Conservation (phyloP, 1,139 yeast genomes). For the Sugiyamaella neomexicana region DNA sequence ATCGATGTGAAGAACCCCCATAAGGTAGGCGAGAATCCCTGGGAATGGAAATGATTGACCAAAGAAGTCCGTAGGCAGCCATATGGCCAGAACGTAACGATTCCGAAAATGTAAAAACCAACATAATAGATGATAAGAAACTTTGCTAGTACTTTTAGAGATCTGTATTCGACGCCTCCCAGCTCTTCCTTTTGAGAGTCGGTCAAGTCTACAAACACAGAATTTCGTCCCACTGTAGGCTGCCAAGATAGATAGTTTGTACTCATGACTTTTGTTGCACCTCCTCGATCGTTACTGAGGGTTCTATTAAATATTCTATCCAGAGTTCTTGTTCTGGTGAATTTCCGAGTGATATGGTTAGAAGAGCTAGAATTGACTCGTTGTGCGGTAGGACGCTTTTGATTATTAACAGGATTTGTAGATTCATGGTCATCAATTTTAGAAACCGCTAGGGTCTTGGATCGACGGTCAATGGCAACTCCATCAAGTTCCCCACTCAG, state of each 20-base stretch:
- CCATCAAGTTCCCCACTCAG: not conserved
- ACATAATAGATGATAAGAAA: conserved; percentile 67
- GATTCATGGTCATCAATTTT: not conserved
- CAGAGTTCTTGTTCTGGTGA: conserved; percentile 29
- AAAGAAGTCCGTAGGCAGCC: conserved; percentile 50
- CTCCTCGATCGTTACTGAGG: conserved; percentile 17
- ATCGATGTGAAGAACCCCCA: conserved; percentile 86
- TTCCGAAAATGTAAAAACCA: conserved; percentile 68
- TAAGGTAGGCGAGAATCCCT: conserved; percentile 77
- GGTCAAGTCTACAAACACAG: conserved; percentile 79
- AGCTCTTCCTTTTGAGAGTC: conserved; percentile 87
- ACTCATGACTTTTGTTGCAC: conserved; percentile 33
- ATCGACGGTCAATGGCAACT: conserved; percentile 3
- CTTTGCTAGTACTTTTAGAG: conserved; percentile 71
- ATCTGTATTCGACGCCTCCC: conserved; percentile 96
- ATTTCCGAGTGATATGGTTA: not conserved
- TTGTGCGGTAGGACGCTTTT: not conserved
- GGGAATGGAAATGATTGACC: conserved; percentile 45
- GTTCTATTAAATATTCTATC: conserved; percentile 28
- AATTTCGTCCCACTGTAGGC: conserved; percentile 94
- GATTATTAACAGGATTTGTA: not conserved
- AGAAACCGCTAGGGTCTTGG: conserved; percentile 7
- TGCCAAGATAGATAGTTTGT: conserved; percentile 75
- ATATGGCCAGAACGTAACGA: conserved; percentile 67
- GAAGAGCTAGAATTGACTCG: not conserved